A percentile compares a stretch with the other conserved stretches of the same genome.
phyloP scores from a whole-genome alignment of 148 eudicot genomes.

The Oxyria digyna region DNA sequence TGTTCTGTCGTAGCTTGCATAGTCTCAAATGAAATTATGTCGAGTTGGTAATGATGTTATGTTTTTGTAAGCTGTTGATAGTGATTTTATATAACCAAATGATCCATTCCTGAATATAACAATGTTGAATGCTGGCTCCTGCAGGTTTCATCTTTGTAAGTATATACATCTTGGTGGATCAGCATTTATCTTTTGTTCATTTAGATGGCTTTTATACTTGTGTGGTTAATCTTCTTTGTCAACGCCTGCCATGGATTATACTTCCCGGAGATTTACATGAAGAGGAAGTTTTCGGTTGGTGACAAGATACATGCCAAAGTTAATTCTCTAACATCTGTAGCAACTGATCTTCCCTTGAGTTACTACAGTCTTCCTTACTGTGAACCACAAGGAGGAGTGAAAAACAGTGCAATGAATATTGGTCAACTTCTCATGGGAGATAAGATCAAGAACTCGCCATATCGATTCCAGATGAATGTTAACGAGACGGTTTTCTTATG shows the following conservation, averaged over 20 bases:
- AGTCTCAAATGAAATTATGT: neutral
- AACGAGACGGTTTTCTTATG: too few species aligned
- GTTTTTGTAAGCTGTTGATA: neutral
- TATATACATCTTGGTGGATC: too few species aligned
- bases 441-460: slow-evolving; percentile 4
- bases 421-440: slow-evolving; percentile 11
- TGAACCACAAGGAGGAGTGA: too few species aligned
- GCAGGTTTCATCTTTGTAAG: too few species aligned
- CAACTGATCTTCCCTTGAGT: slow-evolving; percentile 11
- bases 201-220: too few species aligned
- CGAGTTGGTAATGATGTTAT: neutral
- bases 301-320: neutral
- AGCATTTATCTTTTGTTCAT: too few species aligned
- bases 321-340: slow-evolving; percentile 8
- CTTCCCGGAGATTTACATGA: slow-evolving; percentile 11
- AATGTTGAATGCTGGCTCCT: neutral
- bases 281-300: neutral
- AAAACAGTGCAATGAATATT: too few species aligned
- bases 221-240: neutral
- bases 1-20: neutral
- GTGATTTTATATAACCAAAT: neutral
- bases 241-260: neutral
- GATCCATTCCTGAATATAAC: neutral
- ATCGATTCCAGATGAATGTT: too few species aligned
- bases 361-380: too few species aligned